Conservation (phyloP, 148 eudicot species). For the Rhododendron simsii region DNA sequence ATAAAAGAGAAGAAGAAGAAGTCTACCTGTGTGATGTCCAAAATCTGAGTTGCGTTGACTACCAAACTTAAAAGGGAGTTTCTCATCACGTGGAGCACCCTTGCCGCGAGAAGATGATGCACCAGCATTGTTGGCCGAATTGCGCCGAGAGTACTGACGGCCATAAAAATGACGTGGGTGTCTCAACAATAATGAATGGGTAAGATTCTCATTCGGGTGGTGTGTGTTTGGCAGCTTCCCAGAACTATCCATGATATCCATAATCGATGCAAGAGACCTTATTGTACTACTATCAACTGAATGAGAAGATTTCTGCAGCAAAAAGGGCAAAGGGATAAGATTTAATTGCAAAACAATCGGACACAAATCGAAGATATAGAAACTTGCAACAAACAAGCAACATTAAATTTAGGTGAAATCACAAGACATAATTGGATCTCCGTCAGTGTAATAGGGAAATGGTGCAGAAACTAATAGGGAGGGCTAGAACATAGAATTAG, state of each 20-base stretch:
- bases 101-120: constrained; percentile 55
- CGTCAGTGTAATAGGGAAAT: background rate
- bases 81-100: constrained; percentile 33
- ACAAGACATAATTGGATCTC: background rate
- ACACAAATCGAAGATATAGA: background rate
- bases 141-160: constrained; percentile 54
- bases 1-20: background rate
- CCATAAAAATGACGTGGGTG: constrained; percentile 53
- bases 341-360: background rate
- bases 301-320: constrained; percentile 27
- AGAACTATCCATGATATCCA: constrained; percentile 46
- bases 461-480: background rate
- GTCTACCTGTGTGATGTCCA: constrained; percentile 42
- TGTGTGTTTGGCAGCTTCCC: constrained; percentile 29
- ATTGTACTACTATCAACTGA: constrained; percentile 24
- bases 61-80: constrained; percentile 39
- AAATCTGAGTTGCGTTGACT: constrained; percentile 36
- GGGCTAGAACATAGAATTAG: background rate
- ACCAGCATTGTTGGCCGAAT: constrained; percentile 31
- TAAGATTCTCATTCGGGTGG: constrained; percentile 35
- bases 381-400: background rate
- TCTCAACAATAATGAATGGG: constrained; percentile 35
- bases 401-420: background rate
- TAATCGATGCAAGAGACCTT: constrained; percentile 32
- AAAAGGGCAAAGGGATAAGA: background rate